phyloP scores from a whole-genome alignment of 179 eudicot genomes.

The Nepenthes alata region DNA sequence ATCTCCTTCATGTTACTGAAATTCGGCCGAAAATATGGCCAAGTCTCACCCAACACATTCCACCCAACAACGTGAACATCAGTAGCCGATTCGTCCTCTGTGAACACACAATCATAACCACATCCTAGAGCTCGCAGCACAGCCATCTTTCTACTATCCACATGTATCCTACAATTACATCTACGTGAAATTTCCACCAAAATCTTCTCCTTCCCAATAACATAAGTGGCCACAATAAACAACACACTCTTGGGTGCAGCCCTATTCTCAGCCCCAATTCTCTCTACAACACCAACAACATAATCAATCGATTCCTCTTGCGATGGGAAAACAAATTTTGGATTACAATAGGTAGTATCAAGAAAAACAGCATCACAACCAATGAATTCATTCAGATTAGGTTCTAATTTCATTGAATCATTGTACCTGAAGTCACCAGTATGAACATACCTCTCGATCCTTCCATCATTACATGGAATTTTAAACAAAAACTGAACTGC shows the following conservation, averaged over 20 bases:
- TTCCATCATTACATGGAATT: conserved; percentile 32
- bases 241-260: conserved; percentile 35
- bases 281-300: conserved; percentile 57
- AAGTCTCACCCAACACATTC: conserved; percentile 96
- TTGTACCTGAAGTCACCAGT: conserved; percentile 87
- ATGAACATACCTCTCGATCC: conserved; percentile 63
- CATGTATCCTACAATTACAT: conserved; percentile 58
- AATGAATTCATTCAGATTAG: conserved; percentile 38
- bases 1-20: conserved; percentile 64
- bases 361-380: conserved; percentile 80
- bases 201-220: conserved; percentile 82
- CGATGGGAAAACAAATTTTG: conserved; percentile 67
- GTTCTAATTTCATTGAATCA: conserved; percentile 38
- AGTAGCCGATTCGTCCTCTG: conserved; percentile 48
- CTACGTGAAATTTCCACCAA: conserved; percentile 68
- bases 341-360: conserved; percentile 87
- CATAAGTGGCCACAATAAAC: conserved; percentile 87
- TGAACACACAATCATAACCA: conserved; percentile 46
- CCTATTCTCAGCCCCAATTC: conserved; percentile 32
- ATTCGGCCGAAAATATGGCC: conserved; percentile 96
- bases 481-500: conserved; percentile 78
- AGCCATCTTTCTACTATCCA: conserved; percentile 53
- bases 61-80: conserved; percentile 96
- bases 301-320: conserved; percentile 86
- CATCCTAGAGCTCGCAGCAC: conserved; percentile 53